Base-by-base conservation (phyloP, 2,329 filamentous ascomycete genomes). In the Paradendryphiella salina region DNA sequence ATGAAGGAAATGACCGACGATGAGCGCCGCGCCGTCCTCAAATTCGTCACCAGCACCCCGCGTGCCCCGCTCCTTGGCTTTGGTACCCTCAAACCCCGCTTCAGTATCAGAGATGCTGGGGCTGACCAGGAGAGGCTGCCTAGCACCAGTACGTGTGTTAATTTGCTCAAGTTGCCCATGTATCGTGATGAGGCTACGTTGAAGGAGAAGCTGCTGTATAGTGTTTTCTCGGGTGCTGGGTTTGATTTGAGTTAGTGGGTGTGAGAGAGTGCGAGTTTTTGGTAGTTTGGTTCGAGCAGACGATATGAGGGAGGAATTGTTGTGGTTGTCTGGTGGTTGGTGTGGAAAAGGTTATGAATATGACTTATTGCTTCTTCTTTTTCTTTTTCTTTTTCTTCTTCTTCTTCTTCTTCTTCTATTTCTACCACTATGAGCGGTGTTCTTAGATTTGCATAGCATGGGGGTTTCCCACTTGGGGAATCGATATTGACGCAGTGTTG, bases 71-170 rank as follows among this genome's bases (percentile, higher is more conserved):
- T 99, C 36, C 76, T 97, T 3, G 94, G 94, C 0, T 99, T 99
- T 69, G 84, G 85, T 14, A 88, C 94, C 66, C 76, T 99, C 57
- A 88, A 86, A 49, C 94, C 94, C 2, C 80, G 81, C 32, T 99
- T 99, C 72, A 93, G 86, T 66, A 97, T 99, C 56, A 79, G 94
- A 4, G 94, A 99, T 73, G 86, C 85, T 0, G 88, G 89, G 4
- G 77, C 76, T 20, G 90, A 95, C 66, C 82, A 93, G 73, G 81
- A 84, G 39, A 80, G 94, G 51, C 76, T 96, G 57, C 94, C 94
- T 2, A 97, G 90, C 69, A 91, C 94, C 14, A 96, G 92, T 70
- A 99, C 94, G 0, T 99, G 94, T 65, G 90, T 97, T 21, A 99
- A 99, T 70, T 71, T 99, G 61, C 76, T 99, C 39, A 99, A 99